These are phyloP conservation scores for Thoreauomyces humboldtii DNA, from an alignment of 192 early-diverging fungal genomes.

Conservation along the genomic window DNA sequence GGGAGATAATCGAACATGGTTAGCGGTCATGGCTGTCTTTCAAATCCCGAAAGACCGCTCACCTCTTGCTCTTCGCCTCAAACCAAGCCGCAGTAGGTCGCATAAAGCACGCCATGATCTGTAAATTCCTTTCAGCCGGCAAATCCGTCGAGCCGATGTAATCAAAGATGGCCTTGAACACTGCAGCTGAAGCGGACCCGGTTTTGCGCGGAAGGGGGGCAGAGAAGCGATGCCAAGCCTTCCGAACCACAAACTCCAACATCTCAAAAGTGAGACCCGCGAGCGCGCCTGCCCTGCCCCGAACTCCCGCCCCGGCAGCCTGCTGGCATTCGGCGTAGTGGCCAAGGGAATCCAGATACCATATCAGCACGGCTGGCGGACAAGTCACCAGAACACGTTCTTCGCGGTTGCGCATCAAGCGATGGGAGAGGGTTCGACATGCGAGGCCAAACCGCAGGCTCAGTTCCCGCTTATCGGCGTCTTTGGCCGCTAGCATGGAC, in stretches of 20 bases:
- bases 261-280: neutral
- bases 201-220: no score
- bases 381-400: neutral
- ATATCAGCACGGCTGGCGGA: neutral
- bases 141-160: no score
- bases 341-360: neutral
- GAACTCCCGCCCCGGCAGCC: no score
- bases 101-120: neutral
- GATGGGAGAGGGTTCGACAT: neutral
- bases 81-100: constrained; percentile 5
- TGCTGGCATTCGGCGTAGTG: neutral
- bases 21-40: no score
- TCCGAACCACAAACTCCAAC: neutral
- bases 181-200: no score
- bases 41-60: no score
- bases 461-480: neutral
- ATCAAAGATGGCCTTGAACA: no score
- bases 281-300: no score
- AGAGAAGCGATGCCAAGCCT: neutral
- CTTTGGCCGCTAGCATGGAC: neutral
- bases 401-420: constrained; percentile 7
- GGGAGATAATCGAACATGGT: no score
- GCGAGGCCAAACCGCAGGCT: constrained; percentile 1
- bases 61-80: neutral
- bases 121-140: no score